Conservation (phyloP, 495 filamentous ascomycete genomes). For the Penicillium psychrofluorescens region DNA sequence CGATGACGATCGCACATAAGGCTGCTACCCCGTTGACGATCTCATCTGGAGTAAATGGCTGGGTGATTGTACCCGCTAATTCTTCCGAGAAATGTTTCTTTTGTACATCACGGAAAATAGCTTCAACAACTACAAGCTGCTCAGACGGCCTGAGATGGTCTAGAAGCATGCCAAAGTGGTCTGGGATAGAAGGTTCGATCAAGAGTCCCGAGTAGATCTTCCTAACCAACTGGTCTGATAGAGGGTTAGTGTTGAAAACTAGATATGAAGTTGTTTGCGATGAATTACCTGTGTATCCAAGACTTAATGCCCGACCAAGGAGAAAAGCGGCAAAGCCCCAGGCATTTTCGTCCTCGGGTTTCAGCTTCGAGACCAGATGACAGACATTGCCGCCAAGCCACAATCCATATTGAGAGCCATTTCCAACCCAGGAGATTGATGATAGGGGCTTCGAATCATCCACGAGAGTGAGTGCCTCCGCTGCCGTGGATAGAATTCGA, state of each 20-base stretch:
- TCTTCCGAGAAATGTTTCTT: conserved; percentile 38
- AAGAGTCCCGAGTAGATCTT: conserved; percentile 40
- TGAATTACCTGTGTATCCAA: conserved; percentile 66
- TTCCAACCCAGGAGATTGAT: conserved; percentile 54
- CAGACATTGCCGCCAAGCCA: conserved; percentile 76
- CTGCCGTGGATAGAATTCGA: conserved; percentile 61
- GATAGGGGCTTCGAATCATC: conserved; percentile 19
- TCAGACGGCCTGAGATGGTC: conserved; percentile 44
- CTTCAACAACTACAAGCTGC: conserved; percentile 50
- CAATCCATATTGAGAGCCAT: conserved; percentile 52
- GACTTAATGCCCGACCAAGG: conserved; percentile 54
- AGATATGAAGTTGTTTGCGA: background rate
- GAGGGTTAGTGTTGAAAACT: conserved; percentile 12
- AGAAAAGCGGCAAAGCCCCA: conserved; percentile 54
- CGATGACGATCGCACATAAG: conserved; percentile 28
- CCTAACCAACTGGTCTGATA: conserved; percentile 48
- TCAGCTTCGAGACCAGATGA: conserved; percentile 34
- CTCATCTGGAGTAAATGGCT: conserved; percentile 2
- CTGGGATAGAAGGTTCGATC: conserved; percentile 17
- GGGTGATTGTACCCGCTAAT: conserved; percentile 1
- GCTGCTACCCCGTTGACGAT: conserved; percentile 32
- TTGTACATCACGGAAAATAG: conserved; percentile 53
- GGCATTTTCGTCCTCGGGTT: conserved; percentile 28
- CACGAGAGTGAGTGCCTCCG: conserved; percentile 62
- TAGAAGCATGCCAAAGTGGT: conserved; percentile 36